Percentiles rank a stretch among this genome's conserved stretches.
Evolutionary conservation across 1,284 basidiomycete genomes (phyloP).

Genomic region (Quambalaria eucalypti): DNA sequence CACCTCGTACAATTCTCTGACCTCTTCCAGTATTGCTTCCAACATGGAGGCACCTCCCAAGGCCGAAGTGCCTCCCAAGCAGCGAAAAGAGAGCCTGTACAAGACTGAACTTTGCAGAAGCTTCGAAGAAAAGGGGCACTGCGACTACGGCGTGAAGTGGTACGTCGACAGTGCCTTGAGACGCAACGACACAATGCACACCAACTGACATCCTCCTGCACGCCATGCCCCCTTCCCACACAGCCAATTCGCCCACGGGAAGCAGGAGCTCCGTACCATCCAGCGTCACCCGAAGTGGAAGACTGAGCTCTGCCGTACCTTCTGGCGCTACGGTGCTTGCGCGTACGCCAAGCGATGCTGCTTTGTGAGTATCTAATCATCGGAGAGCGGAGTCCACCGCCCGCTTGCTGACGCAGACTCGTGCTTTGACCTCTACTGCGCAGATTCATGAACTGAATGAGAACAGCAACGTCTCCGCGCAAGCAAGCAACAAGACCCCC

Average conservation of each 20-base stretch:
- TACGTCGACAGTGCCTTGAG: no score
- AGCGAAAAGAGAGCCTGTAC: conserved; percentile 75
- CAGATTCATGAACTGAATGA: not conserved
- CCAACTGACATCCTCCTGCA: not conserved
- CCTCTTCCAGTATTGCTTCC: no score
- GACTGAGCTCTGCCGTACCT: conserved; percentile 74
- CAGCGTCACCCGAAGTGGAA: conserved; percentile 84
- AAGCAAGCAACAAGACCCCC: no score
- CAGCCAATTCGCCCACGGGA: conserved; percentile 59
- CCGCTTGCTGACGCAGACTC: no score
- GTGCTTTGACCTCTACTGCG: no score
- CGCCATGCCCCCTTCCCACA: no score
- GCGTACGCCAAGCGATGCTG: conserved; percentile 67
- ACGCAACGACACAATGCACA: not conserved
- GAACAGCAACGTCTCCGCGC: not conserved
- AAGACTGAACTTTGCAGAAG: conserved; percentile 84
- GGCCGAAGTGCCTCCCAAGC: conserved; percentile 55
- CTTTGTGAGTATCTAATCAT: conserved; percentile 6
- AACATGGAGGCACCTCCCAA: not conserved
- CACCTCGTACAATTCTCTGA: no score
- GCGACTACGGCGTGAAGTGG: conserved; percentile 74
- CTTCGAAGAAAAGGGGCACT: conserved; percentile 85
- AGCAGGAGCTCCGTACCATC: conserved; percentile 71
- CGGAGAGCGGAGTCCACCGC: no score
- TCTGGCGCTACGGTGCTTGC: conserved; percentile 81